Conservation (phyloP, 805 yeast genomes). For the Candida tammaniensis region DNA sequence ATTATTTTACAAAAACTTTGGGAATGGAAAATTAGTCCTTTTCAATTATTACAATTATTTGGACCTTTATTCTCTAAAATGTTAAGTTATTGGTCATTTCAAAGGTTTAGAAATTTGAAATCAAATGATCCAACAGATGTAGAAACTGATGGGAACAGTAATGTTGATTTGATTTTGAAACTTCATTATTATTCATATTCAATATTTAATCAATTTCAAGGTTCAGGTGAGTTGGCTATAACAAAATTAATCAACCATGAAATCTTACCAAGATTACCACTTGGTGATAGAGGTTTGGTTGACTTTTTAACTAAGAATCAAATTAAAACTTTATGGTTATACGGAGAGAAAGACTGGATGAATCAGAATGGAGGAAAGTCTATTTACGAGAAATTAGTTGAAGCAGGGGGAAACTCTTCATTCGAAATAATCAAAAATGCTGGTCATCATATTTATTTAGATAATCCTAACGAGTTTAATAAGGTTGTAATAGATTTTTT, state of each 20-base stretch:
- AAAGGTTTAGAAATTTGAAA: slow-evolving; percentile 31
- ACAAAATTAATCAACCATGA: slow-evolving; percentile 40
- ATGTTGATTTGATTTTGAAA: slow-evolving; percentile 24
- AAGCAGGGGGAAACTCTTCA: slow-evolving; percentile 14
- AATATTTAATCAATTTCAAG: slow-evolving; percentile 41
- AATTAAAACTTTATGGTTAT: slow-evolving; percentile 32
- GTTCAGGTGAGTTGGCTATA: slow-evolving; percentile 43
- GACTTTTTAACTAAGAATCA: slow-evolving; percentile 23
- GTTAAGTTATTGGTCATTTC: slow-evolving; percentile 41
- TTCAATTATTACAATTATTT: slow-evolving; percentile 33
- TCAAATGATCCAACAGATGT: slow-evolving; percentile 13
- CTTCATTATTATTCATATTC: slow-evolving; percentile 41
- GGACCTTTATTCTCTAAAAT: slow-evolving; percentile 42
- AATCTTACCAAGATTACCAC: slow-evolving; percentile 35
- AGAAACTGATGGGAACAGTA: slow-evolving; percentile 5
- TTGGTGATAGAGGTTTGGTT: slow-evolving; percentile 38
- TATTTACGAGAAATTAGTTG: slow-evolving; percentile 24
- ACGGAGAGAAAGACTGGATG: slow-evolving; percentile 47
- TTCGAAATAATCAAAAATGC: slow-evolving; percentile 30
- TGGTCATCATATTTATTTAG: slow-evolving; percentile 44
- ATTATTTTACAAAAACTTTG: slow-evolving; percentile 30
- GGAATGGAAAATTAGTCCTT: slow-evolving; percentile 38
- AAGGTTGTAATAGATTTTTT: slow-evolving; percentile 22
- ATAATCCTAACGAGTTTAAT: slow-evolving; percentile 35
- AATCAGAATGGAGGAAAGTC: slow-evolving; percentile 35